Evolutionary conservation across 176 grass and related monocot species (phyloP).

Genomic region (Zea luxurians): DNA sequence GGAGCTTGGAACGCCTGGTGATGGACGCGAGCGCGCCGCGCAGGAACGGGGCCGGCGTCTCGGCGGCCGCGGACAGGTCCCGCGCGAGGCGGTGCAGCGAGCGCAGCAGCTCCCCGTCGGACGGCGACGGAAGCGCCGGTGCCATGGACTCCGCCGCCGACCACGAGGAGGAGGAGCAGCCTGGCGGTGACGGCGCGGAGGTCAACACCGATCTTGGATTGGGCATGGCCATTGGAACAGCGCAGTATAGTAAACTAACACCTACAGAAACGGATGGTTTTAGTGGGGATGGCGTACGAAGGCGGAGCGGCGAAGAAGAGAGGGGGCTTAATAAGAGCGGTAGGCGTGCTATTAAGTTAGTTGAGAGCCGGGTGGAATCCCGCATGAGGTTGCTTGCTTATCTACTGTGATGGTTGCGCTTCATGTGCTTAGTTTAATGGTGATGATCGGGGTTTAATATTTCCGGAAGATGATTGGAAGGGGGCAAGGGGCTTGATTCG

Average conservation of each 20-base stretch:
- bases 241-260: not conserved
- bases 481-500: not conserved
- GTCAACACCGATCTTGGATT: conserved; percentile 24
- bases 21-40: conserved; percentile 54
- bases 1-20: conserved; percentile 56
- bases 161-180: conserved; percentile 28
- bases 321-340: conserved; percentile 39
- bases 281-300: conserved; percentile 16
- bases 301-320: not conserved
- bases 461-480: conserved; percentile 22
- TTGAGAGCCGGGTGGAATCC: conserved; percentile 47
- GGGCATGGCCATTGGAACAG: conserved; percentile 20
- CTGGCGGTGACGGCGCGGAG: conserved; percentile 30
- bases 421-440: conserved; percentile 45
- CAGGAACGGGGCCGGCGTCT: conserved; percentile 45
- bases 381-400: not conserved
- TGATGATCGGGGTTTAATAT: not conserved
- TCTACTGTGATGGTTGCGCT: conserved; percentile 29
- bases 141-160: not conserved
- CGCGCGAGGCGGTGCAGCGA: conserved; percentile 63
- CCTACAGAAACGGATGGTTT: not conserved
- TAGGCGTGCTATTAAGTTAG: conserved; percentile 36
- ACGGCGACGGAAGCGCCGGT: conserved; percentile 40
- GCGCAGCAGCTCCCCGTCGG: conserved; percentile 65
- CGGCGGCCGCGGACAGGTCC: conserved; percentile 47